Evolutionary conservation across 1,284 basidiomycete species (phyloP).

Genomic region (Trichosporon sp.): DNA sequence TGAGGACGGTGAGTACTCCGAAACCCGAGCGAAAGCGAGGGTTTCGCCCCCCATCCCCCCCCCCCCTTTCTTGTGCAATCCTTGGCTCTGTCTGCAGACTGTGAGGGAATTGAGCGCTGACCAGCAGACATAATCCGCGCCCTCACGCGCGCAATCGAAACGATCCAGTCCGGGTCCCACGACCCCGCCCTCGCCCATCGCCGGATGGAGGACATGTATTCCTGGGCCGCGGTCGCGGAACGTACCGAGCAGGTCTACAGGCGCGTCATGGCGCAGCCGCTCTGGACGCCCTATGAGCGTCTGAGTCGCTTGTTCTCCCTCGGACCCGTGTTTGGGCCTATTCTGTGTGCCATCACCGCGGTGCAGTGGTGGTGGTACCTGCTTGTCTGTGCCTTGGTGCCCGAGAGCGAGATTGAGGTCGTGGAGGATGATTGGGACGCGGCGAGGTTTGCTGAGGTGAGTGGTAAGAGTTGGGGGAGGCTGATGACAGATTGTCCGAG

Average conservation of each 20-base stretch:
- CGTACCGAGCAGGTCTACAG: slow-evolving; percentile 84
- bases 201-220: slow-evolving; percentile 79
- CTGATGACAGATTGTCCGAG: slow-evolving; percentile 16
- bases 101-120: slow-evolving; percentile 16
- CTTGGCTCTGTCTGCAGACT: too few relatives aligned
- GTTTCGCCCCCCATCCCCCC: too few relatives aligned
- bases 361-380: slow-evolving; percentile 56
- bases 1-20: slow-evolving; percentile 64
- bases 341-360: slow-evolving; percentile 58
- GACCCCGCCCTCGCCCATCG: slow-evolving; percentile 77
- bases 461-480: neutral
- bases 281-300: slow-evolving; percentile 69
- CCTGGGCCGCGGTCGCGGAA: slow-evolving; percentile 77
- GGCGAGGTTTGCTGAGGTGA: slow-evolving; percentile 33
- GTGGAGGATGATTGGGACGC: slow-evolving; percentile 40
- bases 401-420: slow-evolving; percentile 51
- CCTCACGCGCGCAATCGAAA: slow-evolving; percentile 74
- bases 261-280: slow-evolving; percentile 65
- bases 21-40: neutral
- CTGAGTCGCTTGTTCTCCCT: slow-evolving; percentile 64
- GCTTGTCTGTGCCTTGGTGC: slow-evolving; percentile 49
- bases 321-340: slow-evolving; percentile 57
- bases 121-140: slow-evolving; percentile 78
- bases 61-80: too few relatives aligned
- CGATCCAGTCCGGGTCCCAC: slow-evolving; percentile 70